Evolutionary conservation across 768 basidiomycete species (phyloP), one percentile per base, ranked within the genome.

Genomic region (Amanita subjunquillea): DNA sequence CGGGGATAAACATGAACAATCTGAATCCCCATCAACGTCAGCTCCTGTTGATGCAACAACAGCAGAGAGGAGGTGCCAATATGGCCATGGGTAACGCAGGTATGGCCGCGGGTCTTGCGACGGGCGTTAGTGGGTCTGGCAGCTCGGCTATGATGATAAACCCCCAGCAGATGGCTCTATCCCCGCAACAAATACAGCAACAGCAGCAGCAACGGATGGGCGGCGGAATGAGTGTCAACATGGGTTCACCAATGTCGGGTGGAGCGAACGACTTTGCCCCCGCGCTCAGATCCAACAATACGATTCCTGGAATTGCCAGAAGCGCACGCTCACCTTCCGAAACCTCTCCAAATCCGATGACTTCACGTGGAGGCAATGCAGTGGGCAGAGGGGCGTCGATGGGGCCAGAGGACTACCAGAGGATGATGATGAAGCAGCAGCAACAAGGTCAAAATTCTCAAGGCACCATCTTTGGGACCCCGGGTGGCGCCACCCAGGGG

Each of bases 321-420:
- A 87, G 81, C 58, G 77, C 79, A 47, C 74, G 85, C 51, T 87
- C 87, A 39, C 87, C 87, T n/a, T 80, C 84, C 15, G 86, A 88
- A 55, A 70, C 74, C 34, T 69, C 71, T 23, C 69, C 73, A 29
- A 71, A 78, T 48, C 76, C 79, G 32, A 67, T 82, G 70, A 72
- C 72, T 54, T 70, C 78, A 15, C 70, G 78, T 48, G 66, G 67
- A 51, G 72, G 73, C 36, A 53, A 63, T 34, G 66, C 68, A 51
- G 72, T 73, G 37, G 49, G 65, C 25, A 63, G 72, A 57, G 65
- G 64, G 9, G 61, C 67, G 40, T 66, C 69, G 39, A 65, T 72
- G 56, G 70, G 72, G 43, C 74, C 74, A 42, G 79, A 82, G 47
- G 82, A 75, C 42, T 80, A 80, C 51, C 77, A 79, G 59, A 67